Percentiles rank a stretch among this genome's conserved stretches.
These are phyloP conservation scores for Mycena polygramma DNA, from an alignment of 768 basidiomycete species.

Conservation along the genomic window DNA sequence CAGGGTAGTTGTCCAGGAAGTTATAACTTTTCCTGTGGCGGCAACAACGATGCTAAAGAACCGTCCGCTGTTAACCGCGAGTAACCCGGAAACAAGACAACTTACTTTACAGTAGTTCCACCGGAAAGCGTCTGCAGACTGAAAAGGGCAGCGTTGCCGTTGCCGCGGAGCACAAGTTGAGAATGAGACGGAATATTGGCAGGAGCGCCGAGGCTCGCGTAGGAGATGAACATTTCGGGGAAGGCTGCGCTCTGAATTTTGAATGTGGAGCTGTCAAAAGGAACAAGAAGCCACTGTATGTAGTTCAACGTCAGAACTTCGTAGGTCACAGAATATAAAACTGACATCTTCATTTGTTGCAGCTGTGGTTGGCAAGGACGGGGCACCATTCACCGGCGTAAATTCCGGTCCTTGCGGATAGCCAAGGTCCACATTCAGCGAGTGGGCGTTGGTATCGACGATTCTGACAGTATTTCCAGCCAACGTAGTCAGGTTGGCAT, in stretches of 20 bases:
- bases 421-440: neutral
- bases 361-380: neutral
- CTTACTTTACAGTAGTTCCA: neutral
- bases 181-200: constrained; percentile 7
- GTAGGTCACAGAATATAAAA: neutral
- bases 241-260: constrained; percentile 15
- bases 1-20: constrained; percentile 3
- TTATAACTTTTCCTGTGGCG: neutral
- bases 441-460: neutral
- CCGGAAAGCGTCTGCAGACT: constrained; percentile 7
- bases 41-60: constrained; percentile 1
- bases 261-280: constrained; percentile 12
- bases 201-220: constrained; percentile 12
- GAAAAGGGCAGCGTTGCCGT: constrained; percentile 11
- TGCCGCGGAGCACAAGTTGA: constrained; percentile 17
- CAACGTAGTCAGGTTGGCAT: neutral
- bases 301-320: neutral
- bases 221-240: constrained; percentile 19
- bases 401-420: constrained; percentile 15
- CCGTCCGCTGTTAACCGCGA: neutral
- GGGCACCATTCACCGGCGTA: neutral
- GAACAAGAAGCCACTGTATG: constrained; percentile 16
- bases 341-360: constrained; percentile 12
- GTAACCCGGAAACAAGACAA: neutral
- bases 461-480: neutral